Evolutionary conservation across 1,139 yeast genomes (phyloP).

Genomic region (Taiozyma sp.): DNA sequence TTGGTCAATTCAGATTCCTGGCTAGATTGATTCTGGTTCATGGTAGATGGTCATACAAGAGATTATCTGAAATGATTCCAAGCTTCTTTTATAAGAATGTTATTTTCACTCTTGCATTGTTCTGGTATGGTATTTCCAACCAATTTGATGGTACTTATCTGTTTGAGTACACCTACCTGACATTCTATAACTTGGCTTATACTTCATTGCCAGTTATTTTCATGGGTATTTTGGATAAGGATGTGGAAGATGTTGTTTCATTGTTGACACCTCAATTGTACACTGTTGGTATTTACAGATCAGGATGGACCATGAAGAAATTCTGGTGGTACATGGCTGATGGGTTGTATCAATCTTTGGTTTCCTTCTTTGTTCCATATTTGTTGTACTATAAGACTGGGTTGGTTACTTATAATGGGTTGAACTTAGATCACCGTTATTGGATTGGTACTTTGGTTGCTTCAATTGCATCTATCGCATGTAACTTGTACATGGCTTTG

Average conservation of each 20-base stretch:
- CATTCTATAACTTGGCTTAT: constrained; percentile 91
- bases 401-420: constrained; percentile 59
- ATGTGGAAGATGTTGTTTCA: constrained; percentile 78
- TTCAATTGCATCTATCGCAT: constrained; percentile 71
- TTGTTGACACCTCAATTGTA: constrained; percentile 88
- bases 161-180: constrained; percentile 87
- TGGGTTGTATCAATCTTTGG: constrained; percentile 83
- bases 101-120: constrained; percentile 79
- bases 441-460: constrained; percentile 83
- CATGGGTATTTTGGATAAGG: constrained; percentile 90
- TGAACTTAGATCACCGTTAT: constrained; percentile 74
- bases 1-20: constrained; percentile 89
- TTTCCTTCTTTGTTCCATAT: constrained; percentile 87
- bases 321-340: constrained; percentile 84
- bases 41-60: constrained; percentile 94
- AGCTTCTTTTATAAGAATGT: constrained; percentile 90
- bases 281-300: constrained; percentile 74
- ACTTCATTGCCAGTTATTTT: constrained; percentile 92
- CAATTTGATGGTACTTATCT: constrained; percentile 90
- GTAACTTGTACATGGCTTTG: constrained; percentile 72
- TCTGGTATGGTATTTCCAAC: constrained; percentile 88
- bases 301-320: constrained; percentile 76
- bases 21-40: constrained; percentile 79
- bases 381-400: constrained; percentile 53
- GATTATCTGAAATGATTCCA: constrained; percentile 93